These are phyloP conservation scores for Botrytis elliptica DNA, from an alignment of 2,329 filamentous ascomycete species.

Conservation along the genomic window DNA sequence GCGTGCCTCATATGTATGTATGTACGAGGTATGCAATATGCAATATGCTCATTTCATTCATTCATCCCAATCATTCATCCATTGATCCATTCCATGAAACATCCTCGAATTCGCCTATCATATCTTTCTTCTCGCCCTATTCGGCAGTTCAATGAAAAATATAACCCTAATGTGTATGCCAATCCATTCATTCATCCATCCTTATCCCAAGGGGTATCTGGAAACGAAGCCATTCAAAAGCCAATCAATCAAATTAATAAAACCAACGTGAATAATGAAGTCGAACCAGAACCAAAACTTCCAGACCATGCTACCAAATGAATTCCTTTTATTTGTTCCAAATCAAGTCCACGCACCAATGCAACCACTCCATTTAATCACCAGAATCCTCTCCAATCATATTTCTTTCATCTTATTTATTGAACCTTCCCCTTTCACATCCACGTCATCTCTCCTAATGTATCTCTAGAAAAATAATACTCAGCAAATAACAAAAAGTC, in stretches of 20 bases:
- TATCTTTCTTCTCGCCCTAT: background rate
- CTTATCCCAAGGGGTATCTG: constrained; percentile 22
- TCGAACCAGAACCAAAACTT: constrained; percentile 1
- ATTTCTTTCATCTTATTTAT: background rate
- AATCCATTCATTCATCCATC: constrained; percentile 11
- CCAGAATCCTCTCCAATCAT: background rate
- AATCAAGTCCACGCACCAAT: background rate
- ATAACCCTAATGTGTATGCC: constrained; percentile 6
- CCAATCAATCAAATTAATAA: constrained; percentile 17
- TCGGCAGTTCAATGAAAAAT: constrained; percentile 1
- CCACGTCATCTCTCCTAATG: background rate
- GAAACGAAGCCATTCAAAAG: constrained; percentile 17
- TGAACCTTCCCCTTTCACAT: background rate
- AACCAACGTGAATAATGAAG: constrained; percentile 13
- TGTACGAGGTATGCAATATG: background rate
- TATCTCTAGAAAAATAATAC: constrained; percentile 15
- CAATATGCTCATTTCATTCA: background rate
- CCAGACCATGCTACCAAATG: constrained; percentile 4
- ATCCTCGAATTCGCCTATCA: background rate
- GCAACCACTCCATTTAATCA: background rate
- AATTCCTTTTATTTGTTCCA: background rate
- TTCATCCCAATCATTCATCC: constrained; percentile 7
- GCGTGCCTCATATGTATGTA: background rate
- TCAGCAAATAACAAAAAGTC: constrained; percentile 6
- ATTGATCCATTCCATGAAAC: constrained; percentile 9